Evolutionary conservation across 2,329 filamentous ascomycete species (phyloP), one percentile per base, ranked within the genome.

Genomic region (Calonectria pteridis): DNA sequence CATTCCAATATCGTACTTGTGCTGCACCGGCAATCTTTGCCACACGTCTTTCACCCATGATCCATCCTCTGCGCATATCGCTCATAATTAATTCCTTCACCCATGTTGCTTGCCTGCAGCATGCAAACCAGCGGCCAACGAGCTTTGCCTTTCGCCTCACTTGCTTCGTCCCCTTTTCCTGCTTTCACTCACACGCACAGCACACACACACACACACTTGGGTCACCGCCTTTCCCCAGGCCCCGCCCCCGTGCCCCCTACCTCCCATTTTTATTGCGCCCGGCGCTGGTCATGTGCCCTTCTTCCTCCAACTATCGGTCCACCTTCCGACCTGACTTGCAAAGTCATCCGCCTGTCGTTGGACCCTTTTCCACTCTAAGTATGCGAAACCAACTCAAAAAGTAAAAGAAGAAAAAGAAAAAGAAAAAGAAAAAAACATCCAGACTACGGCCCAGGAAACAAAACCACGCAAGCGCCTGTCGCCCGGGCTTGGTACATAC

Each of bases 211-310:
- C 33, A 37, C 55, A 62, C 55, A 40, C 20, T 28, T 28, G n/a
- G 55, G 55, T 62, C 64, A 62, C 69, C 64, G 55, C 49, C 68
- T 62, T 72, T 77, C 74, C 74, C 74, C 74, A 74, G 73, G 71
- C 73, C 74, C 76, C 76, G 75, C 77, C 75, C 50, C 49, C 46
- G 51, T 63, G 65, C 50, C 74, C 74, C 67, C 65, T 35, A 43
- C 65, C 64, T 73, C 74, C 71, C 67, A 23, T 58, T 70, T 70
- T 37, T 63, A 67, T 76, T 73, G 73, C 71, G 75, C 76, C 76
- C 68, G 71, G 20, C 69, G 73, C 62, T 55, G 71, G 66, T 78
- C 77, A 78, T 79, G 73, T 79, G 77, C 76, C 67, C 68, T 58
- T 58, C 64, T 69, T 67, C 26, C 65, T 65, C 73, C 50, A 65